Conservation (phyloP, 495 filamentous ascomycete genomes). For the Haplographium delicatum region DNA sequence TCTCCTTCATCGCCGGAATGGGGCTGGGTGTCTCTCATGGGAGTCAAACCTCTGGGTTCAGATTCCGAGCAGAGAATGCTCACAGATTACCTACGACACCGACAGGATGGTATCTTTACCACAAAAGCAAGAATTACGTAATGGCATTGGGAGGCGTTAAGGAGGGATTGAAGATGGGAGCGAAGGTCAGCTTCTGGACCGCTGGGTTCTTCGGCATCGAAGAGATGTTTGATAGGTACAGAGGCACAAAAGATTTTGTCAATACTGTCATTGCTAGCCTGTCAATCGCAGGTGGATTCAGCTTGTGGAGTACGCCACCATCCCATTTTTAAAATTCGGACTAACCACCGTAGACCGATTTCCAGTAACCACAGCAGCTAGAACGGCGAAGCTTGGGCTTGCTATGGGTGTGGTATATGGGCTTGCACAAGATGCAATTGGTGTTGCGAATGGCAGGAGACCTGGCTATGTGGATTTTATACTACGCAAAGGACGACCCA, state of each 20-base stretch:
- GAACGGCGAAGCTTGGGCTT: conserved; percentile 76
- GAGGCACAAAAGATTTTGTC: conserved; percentile 63
- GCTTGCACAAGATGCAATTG: conserved; percentile 67
- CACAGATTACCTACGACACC: conserved; percentile 80
- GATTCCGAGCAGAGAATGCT: conserved; percentile 91
- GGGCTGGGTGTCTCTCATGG: conserved; percentile 67
- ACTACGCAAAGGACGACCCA: conserved; percentile 30
- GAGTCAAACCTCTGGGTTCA: conserved; percentile 63
- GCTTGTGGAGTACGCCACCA: conserved; percentile 64
- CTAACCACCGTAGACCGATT: conserved; percentile 58
- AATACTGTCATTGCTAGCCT: conserved; percentile 76
- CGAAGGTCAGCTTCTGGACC: conserved; percentile 61
- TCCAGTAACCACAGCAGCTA: conserved; percentile 73
- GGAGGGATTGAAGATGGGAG: conserved; percentile 72
- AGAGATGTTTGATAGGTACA: conserved; percentile 74
- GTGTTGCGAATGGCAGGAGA: conserved; percentile 57
- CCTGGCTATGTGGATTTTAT: conserved; percentile 69
- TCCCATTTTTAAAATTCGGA: background rate
- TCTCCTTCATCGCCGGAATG: conserved; percentile 61
- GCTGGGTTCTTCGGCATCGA: conserved; percentile 70
- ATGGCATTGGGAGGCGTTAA: conserved; percentile 65
- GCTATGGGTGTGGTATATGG: conserved; percentile 76
- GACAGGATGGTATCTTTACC: conserved; percentile 92
- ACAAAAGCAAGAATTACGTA: conserved; percentile 95
- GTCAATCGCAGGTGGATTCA: conserved; percentile 79